Base-by-base conservation (phyloP, 257 asterid genomes). In the Penstemon newberryi region DNA sequence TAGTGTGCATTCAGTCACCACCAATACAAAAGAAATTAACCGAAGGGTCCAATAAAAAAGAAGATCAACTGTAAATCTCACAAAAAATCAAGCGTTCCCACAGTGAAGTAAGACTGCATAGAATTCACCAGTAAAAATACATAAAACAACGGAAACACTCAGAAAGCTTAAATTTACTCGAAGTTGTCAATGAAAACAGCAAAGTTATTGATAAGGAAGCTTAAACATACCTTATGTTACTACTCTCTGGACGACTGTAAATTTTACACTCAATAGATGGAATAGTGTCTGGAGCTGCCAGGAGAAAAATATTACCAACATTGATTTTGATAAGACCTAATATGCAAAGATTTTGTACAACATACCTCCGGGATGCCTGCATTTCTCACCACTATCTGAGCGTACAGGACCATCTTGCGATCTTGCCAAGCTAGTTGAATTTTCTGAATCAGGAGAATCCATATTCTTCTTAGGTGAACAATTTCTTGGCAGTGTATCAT, bases 171-270 rank as follows among this genome's bases (percentile, higher is more conserved):
- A 6, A 5, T 4, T 46, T 46, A 3, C 37, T 15, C 7, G 3
- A 51, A 36, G 37, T 6, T 36, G 13, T 3, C 19, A 25, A 7
- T 0, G 15, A 52, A 36, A 46, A 44, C 44, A 56, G 49, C 56
- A 36, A 19, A 63, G n/a, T 49, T 19, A 61, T 7, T 50, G 54
- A 51, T 39, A 10, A 19, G 51, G 69, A 69, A 18, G 50, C 43
- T 76, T 40, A 56, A 13, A 51, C 53, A 6, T 76, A 89, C 96
- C 96, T 81, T 86, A 43, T 78, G 58, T 54, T 60, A 76, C 89
- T 82, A 64, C 66, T 65, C 65, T 81, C 83, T 19, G 69, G 56
- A 46, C 71, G 71, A 73, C 73, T 58, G 75, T 49, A 64, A 56
- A 64, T 62, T 15, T 75, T 79, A 63, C 47, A 37, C 65, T 50